phyloP scores from a whole-genome alignment of 2,329 filamentous ascomycete genomes.

The Torrubiella hemipterigena region DNA sequence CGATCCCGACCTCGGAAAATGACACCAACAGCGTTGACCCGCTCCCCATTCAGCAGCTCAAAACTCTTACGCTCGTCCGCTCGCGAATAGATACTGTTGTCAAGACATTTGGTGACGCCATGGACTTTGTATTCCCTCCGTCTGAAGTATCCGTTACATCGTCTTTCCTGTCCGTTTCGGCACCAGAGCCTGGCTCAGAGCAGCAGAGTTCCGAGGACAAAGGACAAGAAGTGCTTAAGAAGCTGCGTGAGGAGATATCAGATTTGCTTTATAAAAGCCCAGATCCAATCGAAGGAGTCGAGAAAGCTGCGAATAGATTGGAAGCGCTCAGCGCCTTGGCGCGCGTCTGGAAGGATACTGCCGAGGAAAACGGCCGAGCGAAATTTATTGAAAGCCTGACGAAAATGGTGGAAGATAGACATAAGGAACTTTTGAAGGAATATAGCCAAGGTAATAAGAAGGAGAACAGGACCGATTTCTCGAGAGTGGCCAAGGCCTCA shows the following conservation, averaged over 20 bases:
- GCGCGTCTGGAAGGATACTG: conserved; percentile 87
- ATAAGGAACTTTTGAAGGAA: conserved; percentile 41
- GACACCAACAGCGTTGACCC: conserved; percentile 33
- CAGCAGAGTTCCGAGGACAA: conserved; percentile 69
- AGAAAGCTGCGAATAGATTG: conserved; percentile 61
- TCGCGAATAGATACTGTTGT: conserved; percentile 80
- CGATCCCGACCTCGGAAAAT: conserved; percentile 7
- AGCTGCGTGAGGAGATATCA: conserved; percentile 59
- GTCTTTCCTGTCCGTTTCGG: conserved; percentile 81
- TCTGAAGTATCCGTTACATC: conserved; percentile 76
- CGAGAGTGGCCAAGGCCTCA: conserved; percentile 18
- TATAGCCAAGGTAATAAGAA: too few relatives aligned
- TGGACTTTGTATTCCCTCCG: conserved; percentile 88
- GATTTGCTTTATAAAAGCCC: conserved; percentile 46
- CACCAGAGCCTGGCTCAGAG: conserved; percentile 57
- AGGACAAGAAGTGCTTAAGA: conserved; percentile 66
- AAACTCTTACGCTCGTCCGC: conserved; percentile 72
- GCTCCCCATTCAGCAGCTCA: conserved; percentile 63
- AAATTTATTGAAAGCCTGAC: conserved; percentile 74
- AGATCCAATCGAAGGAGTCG: conserved; percentile 54
- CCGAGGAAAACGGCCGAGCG: conserved; percentile 75
- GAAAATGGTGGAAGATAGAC: conserved; percentile 70
- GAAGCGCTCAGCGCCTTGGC: conserved; percentile 66
- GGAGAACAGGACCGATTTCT: conserved; percentile 28
- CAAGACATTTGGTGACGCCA: conserved; percentile 83